Evolutionary conservation across 148 eudicot genomes (phyloP), one percentile per base, ranked within the genome.

Genomic region (Spergularia marina): DNA sequence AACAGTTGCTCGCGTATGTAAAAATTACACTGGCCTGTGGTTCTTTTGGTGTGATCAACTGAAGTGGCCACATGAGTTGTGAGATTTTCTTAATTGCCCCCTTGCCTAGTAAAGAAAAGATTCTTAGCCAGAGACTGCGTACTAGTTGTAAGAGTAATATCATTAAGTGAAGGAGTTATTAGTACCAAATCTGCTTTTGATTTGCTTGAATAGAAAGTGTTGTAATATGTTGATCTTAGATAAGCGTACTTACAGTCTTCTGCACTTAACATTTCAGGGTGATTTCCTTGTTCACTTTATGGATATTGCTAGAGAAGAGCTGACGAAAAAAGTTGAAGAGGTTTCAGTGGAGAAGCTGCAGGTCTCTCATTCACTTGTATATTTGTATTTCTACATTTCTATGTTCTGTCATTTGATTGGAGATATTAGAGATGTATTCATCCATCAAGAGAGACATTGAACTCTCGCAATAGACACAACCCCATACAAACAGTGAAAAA

Each of bases 231-330:
- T 34, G 25, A 52, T 64, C 58, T 55, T 40, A 20, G 64, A 64
- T 55, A 44, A n/a, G 2, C 17, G 16, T 59, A 41, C 20, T 60
- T 54, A 30, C 30, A 12, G 12, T 20, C 49, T 54, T 39, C 34
- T 54, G 49, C 56, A 60, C 44, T 52, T 17, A 62, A 78, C 62
- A 36, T 75, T 79, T 64, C 87, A 94, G 98, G 98, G 98, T 59
- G 98, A 94, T 88, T 94, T 94, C 73, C 81, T 94, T 83, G 98
- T 94, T 81, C 98, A 94, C 83, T 94, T 94, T 76, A 90, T 94
- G 98, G 98, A 94, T 85, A 92, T 92, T 79, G 97, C 98, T 84
- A 85, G 89, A 66, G 98, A 94, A 78, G 97, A 94, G 84, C 90
- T 94, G 82, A 70, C 75, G 25, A 94, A 94, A 83, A 87, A 84